phyloP scores from a whole-genome alignment of 2,329 filamentous ascomycete genomes.

The Exophiala oligosperma region DNA sequence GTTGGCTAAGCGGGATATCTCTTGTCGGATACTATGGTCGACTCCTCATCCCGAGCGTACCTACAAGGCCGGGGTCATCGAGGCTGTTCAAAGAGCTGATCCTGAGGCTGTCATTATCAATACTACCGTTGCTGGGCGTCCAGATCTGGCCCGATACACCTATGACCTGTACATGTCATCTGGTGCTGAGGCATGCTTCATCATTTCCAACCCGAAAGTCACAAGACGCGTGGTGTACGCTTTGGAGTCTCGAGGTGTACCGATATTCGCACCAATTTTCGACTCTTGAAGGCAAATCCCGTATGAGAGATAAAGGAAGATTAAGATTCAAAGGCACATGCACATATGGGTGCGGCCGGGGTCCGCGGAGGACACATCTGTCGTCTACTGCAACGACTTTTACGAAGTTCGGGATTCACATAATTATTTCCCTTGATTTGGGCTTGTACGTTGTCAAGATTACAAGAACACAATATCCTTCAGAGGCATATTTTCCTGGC shows the following conservation, averaged over 20 bases:
- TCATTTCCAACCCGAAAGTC: slow-evolving; percentile 69
- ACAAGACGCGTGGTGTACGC: slow-evolving; percentile 69
- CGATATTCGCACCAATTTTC: slow-evolving; percentile 73
- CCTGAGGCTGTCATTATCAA: slow-evolving; percentile 67
- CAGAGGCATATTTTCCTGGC: too few species aligned
- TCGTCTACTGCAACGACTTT: not conserved
- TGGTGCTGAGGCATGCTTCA: slow-evolving; percentile 66
- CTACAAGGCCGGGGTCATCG: slow-evolving; percentile 60
- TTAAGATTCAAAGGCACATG: not conserved
- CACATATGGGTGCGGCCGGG: not conserved
- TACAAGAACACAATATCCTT: not conserved
- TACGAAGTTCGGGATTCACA: not conserved
- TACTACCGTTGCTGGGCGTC: slow-evolving; percentile 59
- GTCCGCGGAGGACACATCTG: not conserved
- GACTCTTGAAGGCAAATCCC: slow-evolving; percentile 53
- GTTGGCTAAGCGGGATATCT: slow-evolving; percentile 50
- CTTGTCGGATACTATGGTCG: slow-evolving; percentile 66
- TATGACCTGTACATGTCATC: slow-evolving; percentile 52
- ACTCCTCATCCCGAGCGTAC: slow-evolving; percentile 62
- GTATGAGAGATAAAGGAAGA: not conserved
- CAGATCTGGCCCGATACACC: slow-evolving; percentile 60
- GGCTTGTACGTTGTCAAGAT: too few species aligned
- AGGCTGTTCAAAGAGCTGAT: slow-evolving; percentile 59
- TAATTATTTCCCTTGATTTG: too few species aligned
- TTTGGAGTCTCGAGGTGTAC: slow-evolving; percentile 64